Base-by-base conservation (phyloP, 108 stramenopile species). In the Cyclotella baltica region DNA sequence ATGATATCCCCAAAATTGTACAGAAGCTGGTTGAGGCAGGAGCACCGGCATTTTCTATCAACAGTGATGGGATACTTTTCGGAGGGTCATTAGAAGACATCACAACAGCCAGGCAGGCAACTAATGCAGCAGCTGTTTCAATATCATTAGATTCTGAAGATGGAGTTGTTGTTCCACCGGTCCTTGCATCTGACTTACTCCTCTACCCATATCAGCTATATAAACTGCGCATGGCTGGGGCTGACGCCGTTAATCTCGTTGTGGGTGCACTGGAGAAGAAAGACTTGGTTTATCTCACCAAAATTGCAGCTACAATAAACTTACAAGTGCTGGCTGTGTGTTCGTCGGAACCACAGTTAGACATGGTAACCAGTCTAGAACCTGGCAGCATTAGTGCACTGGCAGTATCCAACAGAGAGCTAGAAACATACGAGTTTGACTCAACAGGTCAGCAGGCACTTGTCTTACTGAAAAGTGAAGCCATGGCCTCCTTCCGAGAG, bases 151-250 rank as follows among this genome's bases (percentile, higher is more conserved):
- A 81, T 52, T 55, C 73, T 1, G 56, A 37, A 46, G 90, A 89
- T 63, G 87, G 87, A 47, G 85, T 83, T 11, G 80, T 86, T 9
- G 83, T 80, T 36, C 95, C 95, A 16, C 95, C 95, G 2, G 74
- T 96, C 36, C 70, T 96, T 20, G 95, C 95, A 1, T 92, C 91
- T 0, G 95, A 96, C 79, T 78, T 96, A 18, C 30, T 93, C 3
- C 68, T 96, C 13, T 96, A 96, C 67, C 95, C 95, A 33, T 96
- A 96, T 61, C 95, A 96, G 61, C 76, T 96, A 38, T 96, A 93
- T 83, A 96, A 92, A 72, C 80, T 96, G 46, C 81, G 90, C 25
- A 62, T 96, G 56, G 91, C 91, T 23, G 95, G 95, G 13, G 95
- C 95, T n/a, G 95, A 96, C 67, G 95, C 95, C 10, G 88, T 93